Percentiles rank a stretch among this genome's conserved stretches.
Conservation (phyloP, 139 green algal species). For the Volvox africanus region DNA sequence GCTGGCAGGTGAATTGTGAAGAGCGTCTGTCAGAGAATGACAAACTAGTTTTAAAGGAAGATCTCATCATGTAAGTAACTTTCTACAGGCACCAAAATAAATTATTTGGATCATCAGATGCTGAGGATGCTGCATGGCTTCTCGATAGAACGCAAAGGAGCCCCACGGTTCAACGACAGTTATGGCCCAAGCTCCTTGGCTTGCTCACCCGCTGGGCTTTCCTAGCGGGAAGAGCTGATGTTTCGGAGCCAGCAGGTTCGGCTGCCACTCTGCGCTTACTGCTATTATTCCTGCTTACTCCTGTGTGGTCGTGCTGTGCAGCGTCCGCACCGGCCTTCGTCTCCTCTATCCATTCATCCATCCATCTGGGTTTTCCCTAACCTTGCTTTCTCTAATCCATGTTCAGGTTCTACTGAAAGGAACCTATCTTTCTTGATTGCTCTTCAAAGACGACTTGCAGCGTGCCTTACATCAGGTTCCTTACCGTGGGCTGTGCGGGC, state of each 20-base stretch:
- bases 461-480: background rate
- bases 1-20: background rate
- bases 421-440: background rate
- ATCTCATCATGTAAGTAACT: background rate
- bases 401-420: background rate
- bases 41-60: no score
- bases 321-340: no score
- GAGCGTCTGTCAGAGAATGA: no score
- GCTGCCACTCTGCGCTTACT: background rate
- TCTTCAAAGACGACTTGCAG: background rate
- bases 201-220: constrained; percentile 38
- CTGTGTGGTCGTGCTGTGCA: no score
- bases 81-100: background rate
- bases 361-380: background rate
- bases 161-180: background rate
- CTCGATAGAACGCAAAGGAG: background rate
- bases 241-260: background rate
- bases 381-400: background rate
- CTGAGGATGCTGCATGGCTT: constrained; percentile 12
- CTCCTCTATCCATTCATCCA: no score
- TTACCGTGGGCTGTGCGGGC: constrained; percentile 16
- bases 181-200: constrained; percentile 22
- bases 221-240: background rate
- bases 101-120: background rate
- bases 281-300: background rate